These are phyloP conservation scores for Xylaria digitata DNA, from an alignment of 2,329 filamentous ascomycete species.

Conservation along the genomic window DNA sequence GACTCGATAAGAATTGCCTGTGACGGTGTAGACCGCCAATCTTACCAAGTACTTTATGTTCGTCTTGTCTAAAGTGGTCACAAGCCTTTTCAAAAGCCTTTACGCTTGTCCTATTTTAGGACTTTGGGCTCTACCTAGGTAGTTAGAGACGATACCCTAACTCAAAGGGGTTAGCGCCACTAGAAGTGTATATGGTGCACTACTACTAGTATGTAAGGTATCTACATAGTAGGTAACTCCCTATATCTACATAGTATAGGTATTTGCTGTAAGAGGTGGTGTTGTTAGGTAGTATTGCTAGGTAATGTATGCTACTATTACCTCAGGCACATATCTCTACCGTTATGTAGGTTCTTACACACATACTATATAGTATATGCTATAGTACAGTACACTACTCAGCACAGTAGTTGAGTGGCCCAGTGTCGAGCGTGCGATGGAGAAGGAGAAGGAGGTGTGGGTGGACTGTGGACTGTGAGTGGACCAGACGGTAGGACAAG, in stretches of 20 bases:
- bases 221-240: too few species aligned
- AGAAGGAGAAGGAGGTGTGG: background rate
- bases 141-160: constrained; percentile 6
- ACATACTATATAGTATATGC: too few species aligned
- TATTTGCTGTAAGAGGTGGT: too few species aligned
- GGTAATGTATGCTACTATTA: too few species aligned
- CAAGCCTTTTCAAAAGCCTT: constrained; percentile 24
- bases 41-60: constrained; percentile 15
- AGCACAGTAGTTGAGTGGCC: too few species aligned
- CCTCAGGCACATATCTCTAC: too few species aligned
- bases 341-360: too few species aligned
- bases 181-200: constrained; percentile 2
- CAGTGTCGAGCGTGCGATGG: too few species aligned
- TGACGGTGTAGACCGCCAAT: constrained; percentile 30
- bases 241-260: too few species aligned
- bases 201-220: too few species aligned
- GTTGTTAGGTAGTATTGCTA: too few species aligned
- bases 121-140: constrained; percentile 2
- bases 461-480: constrained; percentile 8
- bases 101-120: constrained; percentile 25
- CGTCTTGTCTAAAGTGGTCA: constrained; percentile 25
- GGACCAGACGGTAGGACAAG: constrained; percentile 26
- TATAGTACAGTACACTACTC: background rate
- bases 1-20: constrained; percentile 5
- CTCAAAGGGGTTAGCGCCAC: constrained; percentile 1